phyloP scores from a whole-genome alignment of 2,329 filamentous ascomycete genomes.

The Macroventuria anomochaeta region DNA sequence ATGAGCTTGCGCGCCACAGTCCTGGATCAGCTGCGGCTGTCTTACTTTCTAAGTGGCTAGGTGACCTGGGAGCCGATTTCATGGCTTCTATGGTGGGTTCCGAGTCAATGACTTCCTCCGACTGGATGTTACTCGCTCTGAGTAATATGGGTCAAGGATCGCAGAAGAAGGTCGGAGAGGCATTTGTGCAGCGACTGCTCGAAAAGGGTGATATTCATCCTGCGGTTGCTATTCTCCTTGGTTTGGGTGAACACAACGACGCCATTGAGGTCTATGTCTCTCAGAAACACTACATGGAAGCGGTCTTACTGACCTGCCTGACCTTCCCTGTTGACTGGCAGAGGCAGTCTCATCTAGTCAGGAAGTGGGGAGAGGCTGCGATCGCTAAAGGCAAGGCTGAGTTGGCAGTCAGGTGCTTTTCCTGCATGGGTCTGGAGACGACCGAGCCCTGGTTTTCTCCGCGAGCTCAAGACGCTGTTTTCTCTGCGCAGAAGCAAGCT shows the following conservation, averaged over 20 bases:
- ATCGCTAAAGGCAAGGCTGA: slow-evolving; percentile 87
- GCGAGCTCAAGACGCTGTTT: slow-evolving; percentile 69
- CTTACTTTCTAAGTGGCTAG: slow-evolving; percentile 89
- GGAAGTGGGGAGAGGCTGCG: slow-evolving; percentile 94
- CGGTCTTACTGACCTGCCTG: slow-evolving; percentile 84
- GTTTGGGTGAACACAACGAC: slow-evolving; percentile 89
- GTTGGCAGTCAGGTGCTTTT: slow-evolving; percentile 90
- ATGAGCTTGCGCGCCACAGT: slow-evolving; percentile 80
- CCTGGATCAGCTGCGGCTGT: slow-evolving; percentile 78
- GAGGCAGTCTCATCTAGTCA: slow-evolving; percentile 82
- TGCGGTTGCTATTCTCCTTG: slow-evolving; percentile 89
- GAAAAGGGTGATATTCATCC: slow-evolving; percentile 91
- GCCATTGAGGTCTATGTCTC: slow-evolving; percentile 96
- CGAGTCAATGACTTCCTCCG: slow-evolving; percentile 87
- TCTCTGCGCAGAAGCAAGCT: slow-evolving; percentile 61
- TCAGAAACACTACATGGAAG: slow-evolving; percentile 90
- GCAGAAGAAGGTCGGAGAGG: slow-evolving; percentile 87
- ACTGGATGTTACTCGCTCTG: slow-evolving; percentile 95
- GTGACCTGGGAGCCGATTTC: slow-evolving; percentile 80
- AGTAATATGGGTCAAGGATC: slow-evolving; percentile 80
- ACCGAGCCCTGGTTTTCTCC: slow-evolving; percentile 89
- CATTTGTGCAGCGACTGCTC: slow-evolving; percentile 87
- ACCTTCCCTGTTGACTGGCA: slow-evolving; percentile 88
- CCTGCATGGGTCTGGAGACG: slow-evolving; percentile 85
- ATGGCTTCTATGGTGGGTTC: slow-evolving; percentile 77